Evolutionary conservation across 2,329 filamentous ascomycete genomes (phyloP).

Genomic region (Pseudonectria foliicola): DNA sequence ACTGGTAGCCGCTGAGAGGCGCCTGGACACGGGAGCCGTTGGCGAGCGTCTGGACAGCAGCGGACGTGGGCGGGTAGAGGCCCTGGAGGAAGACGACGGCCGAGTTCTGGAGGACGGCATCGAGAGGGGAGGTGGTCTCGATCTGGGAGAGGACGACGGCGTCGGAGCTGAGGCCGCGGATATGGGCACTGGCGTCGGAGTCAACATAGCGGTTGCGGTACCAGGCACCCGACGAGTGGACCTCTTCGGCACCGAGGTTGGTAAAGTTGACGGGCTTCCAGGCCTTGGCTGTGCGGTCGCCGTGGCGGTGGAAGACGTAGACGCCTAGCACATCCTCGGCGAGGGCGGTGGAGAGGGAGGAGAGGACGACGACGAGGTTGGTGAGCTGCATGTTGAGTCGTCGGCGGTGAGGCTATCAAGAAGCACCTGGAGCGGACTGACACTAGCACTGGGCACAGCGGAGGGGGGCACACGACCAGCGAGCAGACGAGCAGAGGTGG

Average conservation of each 20-base stretch:
- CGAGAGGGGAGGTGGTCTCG: conserved; percentile 61
- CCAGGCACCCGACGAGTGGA: conserved; percentile 64
- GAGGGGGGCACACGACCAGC: too few species aligned
- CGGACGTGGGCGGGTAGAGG: conserved; percentile 69
- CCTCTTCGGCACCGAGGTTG: conserved; percentile 69
- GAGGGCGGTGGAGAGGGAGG: conserved; percentile 30
- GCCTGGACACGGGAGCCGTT: conserved; percentile 61
- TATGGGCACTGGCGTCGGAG: conserved; percentile 48
- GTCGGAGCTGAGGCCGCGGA: conserved; percentile 60
- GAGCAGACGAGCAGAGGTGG: too few species aligned
- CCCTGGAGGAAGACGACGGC: conserved; percentile 76
- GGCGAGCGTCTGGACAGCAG: conserved; percentile 53
- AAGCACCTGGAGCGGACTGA: too few species aligned
- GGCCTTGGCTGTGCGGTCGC: conserved; percentile 76
- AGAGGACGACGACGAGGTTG: conserved; percentile 19
- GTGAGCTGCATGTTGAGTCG: too few species aligned
- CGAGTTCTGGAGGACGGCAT: conserved; percentile 74
- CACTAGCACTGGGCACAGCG: too few species aligned
- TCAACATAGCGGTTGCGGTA: conserved; percentile 72
- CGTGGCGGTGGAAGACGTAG: conserved; percentile 85
- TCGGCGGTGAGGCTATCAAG: too few species aligned
- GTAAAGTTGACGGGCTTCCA: conserved; percentile 67
- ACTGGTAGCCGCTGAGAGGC: conserved; percentile 75
- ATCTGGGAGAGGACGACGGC: conserved; percentile 65
- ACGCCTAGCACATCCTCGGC: conserved; percentile 70